Conservation (phyloP, 2,329 filamentous ascomycete species). For the Sarocladiaceae sp. region DNA sequence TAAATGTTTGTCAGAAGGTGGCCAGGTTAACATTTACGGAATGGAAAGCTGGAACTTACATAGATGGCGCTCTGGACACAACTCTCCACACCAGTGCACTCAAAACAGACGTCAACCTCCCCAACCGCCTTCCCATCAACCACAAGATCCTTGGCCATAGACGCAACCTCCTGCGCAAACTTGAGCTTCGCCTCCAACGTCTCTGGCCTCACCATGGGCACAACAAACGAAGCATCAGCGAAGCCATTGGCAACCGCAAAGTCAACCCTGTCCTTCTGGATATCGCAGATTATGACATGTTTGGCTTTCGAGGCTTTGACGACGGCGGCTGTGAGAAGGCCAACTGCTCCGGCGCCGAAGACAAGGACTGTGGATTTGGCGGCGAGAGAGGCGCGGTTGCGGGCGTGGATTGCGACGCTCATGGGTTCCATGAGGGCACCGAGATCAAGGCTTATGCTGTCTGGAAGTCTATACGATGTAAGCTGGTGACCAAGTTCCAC, state of each 20-base stretch:
- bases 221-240: conserved; percentile 47
- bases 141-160: conserved; percentile 31
- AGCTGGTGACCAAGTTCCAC: neutral
- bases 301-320: conserved; percentile 40
- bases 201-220: conserved; percentile 44
- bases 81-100: conserved; percentile 14
- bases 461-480: conserved; percentile 36
- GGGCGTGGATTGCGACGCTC: conserved; percentile 55
- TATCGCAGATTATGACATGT: conserved; percentile 50
- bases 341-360: conserved; percentile 58
- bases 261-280: conserved; percentile 50
- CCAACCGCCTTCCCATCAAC: conserved; percentile 44
- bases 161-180: conserved; percentile 46
- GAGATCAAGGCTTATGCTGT: conserved; percentile 41
- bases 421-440: conserved; percentile 58
- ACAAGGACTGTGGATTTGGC: conserved; percentile 43
- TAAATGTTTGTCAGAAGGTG: neutral
- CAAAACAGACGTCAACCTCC: conserved; percentile 50
- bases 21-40: neutral
- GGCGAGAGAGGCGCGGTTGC: conserved; percentile 38
- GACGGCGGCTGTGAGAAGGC: conserved; percentile 57
- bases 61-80: conserved; percentile 57
- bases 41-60: conserved; percentile 31
- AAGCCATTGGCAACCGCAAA: conserved; percentile 55
- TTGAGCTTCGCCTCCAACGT: conserved; percentile 49